Evolutionary conservation across 345 rosid genomes (phyloP).

Genomic region (Raphanus sativus): DNA sequence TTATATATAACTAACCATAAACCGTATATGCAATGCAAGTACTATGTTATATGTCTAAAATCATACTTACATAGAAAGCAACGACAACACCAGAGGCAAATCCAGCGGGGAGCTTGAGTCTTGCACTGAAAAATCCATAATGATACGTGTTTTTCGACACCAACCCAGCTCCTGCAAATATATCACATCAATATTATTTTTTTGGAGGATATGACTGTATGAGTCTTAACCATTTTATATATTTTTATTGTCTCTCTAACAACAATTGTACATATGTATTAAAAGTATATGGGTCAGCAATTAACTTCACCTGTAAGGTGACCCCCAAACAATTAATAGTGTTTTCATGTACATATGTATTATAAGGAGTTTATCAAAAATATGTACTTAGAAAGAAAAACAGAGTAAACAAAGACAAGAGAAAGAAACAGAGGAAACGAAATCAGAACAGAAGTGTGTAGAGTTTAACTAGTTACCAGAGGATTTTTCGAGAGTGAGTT

Average conservation of each 20-base stretch:
- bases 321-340: background rate
- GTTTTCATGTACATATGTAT: background rate
- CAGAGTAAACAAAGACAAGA: background rate
- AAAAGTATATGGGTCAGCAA: background rate
- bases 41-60: background rate
- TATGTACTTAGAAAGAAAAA: background rate
- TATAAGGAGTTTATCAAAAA: background rate
- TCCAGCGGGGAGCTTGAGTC: constrained; percentile 82
- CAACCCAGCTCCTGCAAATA: constrained; percentile 70
- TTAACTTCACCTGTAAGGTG: background rate
- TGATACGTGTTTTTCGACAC: constrained; percentile 51
- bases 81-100: constrained; percentile 87
- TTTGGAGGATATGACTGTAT: background rate
- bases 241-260: background rate
- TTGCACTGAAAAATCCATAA: constrained; percentile 88
- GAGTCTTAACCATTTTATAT: background rate
- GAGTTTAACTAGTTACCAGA: no score
- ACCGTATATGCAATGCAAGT: background rate
- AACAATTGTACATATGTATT: background rate
- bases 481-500: constrained; percentile 66
- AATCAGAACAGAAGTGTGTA: background rate
- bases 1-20: background rate
- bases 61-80: constrained; percentile 77
- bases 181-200: background rate
- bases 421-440: background rate